Evolutionary conservation across 257 asterid species (phyloP), one percentile per base, ranked within the genome.

Genomic region (Sherardia arvensis): DNA sequence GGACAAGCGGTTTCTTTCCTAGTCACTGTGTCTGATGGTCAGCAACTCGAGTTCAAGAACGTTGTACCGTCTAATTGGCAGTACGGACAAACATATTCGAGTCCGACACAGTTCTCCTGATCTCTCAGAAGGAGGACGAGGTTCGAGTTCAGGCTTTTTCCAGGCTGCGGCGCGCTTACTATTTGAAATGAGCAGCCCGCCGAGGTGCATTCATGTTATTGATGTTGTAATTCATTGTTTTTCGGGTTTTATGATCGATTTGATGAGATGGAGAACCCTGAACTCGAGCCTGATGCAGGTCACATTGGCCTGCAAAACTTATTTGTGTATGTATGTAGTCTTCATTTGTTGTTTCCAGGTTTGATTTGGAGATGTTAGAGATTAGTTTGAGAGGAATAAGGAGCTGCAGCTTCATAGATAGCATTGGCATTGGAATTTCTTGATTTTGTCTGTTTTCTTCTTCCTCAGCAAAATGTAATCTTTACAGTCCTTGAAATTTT

Each of bases 151-250:
- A 29, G 65, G 76, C 66, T 69, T 33, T 64, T 34, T 58, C 59
- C 59, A 61, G 94, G 90, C 94, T 66, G 95, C 65, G 95, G 97
- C 91, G 76, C 71, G 94, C 94, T 80, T 73, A 69, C 78, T 75
- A 63, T 84, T 84, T 82, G 68, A 71, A 62, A 59, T 69, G 71
- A 83, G 95, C 92, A 85, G 94, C 94, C 95, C 94, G 91, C 94
- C 84, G 61, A 65, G 65, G 8, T 67, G 51, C 51, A 43, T 23
- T 48, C 9, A 58, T 58, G 34, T n/a, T 14, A 59, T 36, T n/a
- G n/a, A n/a, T n/a, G n/a, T n/a, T n/a, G n/a, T n/a, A n/a, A n/a
- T n/a, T n/a, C n/a, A n/a, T n/a, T n/a, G n/a, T 38, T 61, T 26
- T 56, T 48, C 21, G 68, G 68, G 32, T 23, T 25, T 29, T 1